Base-by-base conservation (phyloP, 495 filamentous ascomycete species). In the Geoglossum glabrum region DNA sequence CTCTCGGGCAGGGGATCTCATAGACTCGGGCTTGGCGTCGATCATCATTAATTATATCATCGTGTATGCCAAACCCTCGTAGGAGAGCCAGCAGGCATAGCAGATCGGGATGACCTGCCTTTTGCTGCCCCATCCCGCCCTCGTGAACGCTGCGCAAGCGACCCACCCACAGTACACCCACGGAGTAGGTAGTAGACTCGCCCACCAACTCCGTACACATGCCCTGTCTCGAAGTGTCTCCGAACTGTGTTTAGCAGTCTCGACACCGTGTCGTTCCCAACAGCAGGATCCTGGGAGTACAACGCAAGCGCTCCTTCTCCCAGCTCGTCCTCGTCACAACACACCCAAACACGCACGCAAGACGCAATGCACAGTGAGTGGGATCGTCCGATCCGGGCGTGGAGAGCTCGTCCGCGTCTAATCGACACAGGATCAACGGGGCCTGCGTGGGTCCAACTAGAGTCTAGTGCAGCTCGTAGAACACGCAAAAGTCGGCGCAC, bases 321-420 rank as follows among this genome's bases (percentile, higher is more conserved):
- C n/a, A n/a, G n/a, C 31, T 34, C 31, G 11, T 34, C 31, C 31
- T 34, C 31, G 31, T 40, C 36, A 17, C 36, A 40, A 40, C 36
- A 50, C 46, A 50, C 46, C 3, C 21, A 25, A 25, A 50, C 46
- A 50, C 21, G 21, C 19, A 25, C 8, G 7, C n/a, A n/a, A n/a
- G n/a, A n/a, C n/a, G n/a, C 43, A 34, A 34, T 11, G 31, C 31
- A 34, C 5, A 34, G 31, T 11, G 31, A 34, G 31, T 47, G n/a
- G 46, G 46, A 50, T 50, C 46, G 46, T 50, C 46, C 46, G 46
- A 50, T 50, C 46, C 46, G 46, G 46, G 46, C 7, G 46, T 50
- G 21, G 21, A 4, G 23, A 25, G 26, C 46, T 4, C 21, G 46
- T 23, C 46, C 21, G 46, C 46, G 21, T 50, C 13, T 50, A 28